Evolutionary conservation across 345 rosid genomes (phyloP), one percentile per base, ranked within the genome.

Genomic region (Noccaea caerulescens): DNA sequence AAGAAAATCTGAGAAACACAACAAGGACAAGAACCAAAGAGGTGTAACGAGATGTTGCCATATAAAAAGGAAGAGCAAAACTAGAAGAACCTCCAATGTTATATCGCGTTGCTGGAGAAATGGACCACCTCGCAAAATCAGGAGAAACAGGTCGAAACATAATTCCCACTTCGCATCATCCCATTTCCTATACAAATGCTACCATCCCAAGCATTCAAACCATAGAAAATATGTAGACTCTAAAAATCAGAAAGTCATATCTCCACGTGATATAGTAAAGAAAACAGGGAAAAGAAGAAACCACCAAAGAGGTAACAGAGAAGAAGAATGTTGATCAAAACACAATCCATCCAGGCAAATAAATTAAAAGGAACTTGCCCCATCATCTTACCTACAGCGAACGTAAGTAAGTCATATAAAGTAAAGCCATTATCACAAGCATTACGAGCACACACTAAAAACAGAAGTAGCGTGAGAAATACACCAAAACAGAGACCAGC

Each of bases 71-170:
- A 12, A 3, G 45, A 33, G 44, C 4, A 34, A 33, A 12, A 68
- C 27, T 58, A 43, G 5, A 45, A 8, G 47, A 58, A 20, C 33
- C 45, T 45, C 34, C 13, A 5, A 11, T 2, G 10, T 20, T 45
- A 69, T 47, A 56, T 69, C n/a, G 9, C 20, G 33, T 8, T 2
- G 13, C 23, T 68, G 34, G 41, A 42, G 71, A 54, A 12, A 39
- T 5, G 37, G 27, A 39, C 49, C 16, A 11, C 6, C 43, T 32
- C 30, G 25, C 7, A 1, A 27, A 37, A 8, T n/a, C 44, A 3
- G 4, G n/a, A 12, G 60, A 38, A 39, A 34, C 39, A 13, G 10
- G 16, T 12, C 4, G 14, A 52, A 66, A 66, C 30, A 52, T 10
- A 14, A 37, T 43, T 41, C 20, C 62, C 25, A 50, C 14, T 5